Percentiles rank a stretch among this genome's conserved stretches.
phyloP scores from a whole-genome alignment of 306 rosid genomes.

The Vachellia collinsii region DNA sequence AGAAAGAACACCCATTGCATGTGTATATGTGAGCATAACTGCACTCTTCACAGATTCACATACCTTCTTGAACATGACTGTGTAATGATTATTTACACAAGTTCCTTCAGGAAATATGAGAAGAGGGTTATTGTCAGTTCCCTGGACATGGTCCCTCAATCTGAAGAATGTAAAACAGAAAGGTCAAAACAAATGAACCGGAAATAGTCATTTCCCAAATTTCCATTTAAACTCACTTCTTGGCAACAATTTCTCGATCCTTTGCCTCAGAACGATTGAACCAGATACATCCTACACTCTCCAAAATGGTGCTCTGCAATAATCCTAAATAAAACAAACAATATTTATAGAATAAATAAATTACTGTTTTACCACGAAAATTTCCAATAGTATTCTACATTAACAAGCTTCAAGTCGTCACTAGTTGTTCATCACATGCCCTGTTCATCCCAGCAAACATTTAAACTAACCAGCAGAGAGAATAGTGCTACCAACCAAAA shows the following conservation, averaged over 20 bases:
- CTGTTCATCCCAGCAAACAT: neutral
- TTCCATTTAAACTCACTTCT: constrained; percentile 61
- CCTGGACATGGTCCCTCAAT: constrained; percentile 74
- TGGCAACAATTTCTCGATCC: constrained; percentile 83
- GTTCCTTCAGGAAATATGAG: constrained; percentile 94
- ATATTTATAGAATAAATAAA: neutral
- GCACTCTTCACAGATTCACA: constrained; percentile 1
- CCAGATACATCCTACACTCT: constrained; percentile 89
- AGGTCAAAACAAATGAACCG: constrained; percentile 18
- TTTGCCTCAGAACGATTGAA: constrained; percentile 77
- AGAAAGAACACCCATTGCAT: neutral
- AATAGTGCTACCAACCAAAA: neutral
- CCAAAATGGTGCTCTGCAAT: constrained; percentile 86
- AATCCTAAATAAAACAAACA: constrained; percentile 55
- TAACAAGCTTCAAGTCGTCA: neutral
- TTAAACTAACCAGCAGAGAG: neutral
- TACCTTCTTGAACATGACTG: constrained; percentile 94
- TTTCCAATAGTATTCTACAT: neutral
- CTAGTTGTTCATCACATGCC: constrained; percentile 7
- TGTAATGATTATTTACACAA: constrained; percentile 86
- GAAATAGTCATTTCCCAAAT: constrained; percentile 1
- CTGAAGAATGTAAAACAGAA: constrained; percentile 48
- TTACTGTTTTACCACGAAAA: neutral
- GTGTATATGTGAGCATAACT: neutral
- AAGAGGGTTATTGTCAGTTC: constrained; percentile 81